Base-by-base conservation (phyloP, 768 basidiomycete species). In the Collybia mongolica region DNA sequence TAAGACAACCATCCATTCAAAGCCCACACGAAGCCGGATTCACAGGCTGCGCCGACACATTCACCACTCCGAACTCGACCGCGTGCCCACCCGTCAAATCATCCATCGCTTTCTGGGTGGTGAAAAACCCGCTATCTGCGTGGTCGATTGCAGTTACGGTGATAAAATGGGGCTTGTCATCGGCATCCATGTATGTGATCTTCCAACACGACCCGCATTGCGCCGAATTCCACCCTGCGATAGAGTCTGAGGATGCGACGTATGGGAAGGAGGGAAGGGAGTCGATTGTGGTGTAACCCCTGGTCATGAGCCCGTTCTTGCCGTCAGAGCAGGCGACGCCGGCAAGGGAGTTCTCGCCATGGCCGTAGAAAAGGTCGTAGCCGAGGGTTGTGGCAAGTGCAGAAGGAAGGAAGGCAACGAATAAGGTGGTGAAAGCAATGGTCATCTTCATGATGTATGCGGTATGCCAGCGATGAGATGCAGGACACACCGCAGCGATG, bases 171-270 rank as follows among this genome's bases (percentile, higher is more conserved):
- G 54, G 72, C 39, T 38, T 67, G 9, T 56, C 58, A 3, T 23
- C 48, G 11, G 65, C 64, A 28, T 59, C 58, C 24, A 68, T 67
- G 60, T 72, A 81, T 11, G 72, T 72, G 54, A 84, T 59, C 52
- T 67, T 45, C 74, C 77, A 83, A 65, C 83, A 84, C 17, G 71
- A 67, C 3, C 79, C 80, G 55, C 83, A 85, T 44, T 70, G 63
- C 2, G 53, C 46, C 1, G 79, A 81, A 60, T 77, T 68, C 66
- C 67, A 83, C n/a, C 70, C 72, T 6, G 52, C 54, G 51, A 84
- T 62, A 26, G 66, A 72, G 12, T 65, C 63, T 0, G 69, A 72
- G 1, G 74, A 81, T 20, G 78, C 81, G 60, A 84, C 77, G 63
- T 66, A 58, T 4, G 82, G 81, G 66, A 79, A 85, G 44, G 56